Evolutionary conservation across 1,284 basidiomycete species (phyloP), one percentile per base, ranked within the genome.

Genomic region (Kalmanozyma brasiliensis): DNA sequence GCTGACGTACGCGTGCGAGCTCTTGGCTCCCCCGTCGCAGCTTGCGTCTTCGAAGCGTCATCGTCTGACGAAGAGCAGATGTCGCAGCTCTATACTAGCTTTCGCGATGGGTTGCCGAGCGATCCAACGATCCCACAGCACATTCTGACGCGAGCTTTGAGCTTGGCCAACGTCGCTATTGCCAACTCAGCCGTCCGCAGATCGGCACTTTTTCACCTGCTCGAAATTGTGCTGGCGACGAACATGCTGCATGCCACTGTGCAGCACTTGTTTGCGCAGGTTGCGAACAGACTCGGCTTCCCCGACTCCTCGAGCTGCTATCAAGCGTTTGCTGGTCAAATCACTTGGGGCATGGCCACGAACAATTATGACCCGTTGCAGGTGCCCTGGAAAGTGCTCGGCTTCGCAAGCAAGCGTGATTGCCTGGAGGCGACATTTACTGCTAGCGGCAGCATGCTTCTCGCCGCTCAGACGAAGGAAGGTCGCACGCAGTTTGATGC

Each of bases 1-100:
- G 81, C 84, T 40, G 94, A 98, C 80, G 88, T 91, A n/a, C 88
- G 93, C 22, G 89, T 96, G 30, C 89, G 94, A 7, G 90, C 93
- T 72, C 88, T 91, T 20, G 87, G 87, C 1, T 89, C 91, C 1
- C 83, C 86, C 3, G 85, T 88, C 7, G 87, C 87, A 26, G 87
- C 91, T 3, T 84, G 84, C 4, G 81, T 92, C 19, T 89, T 82
- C 51, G 69, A 76, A 2, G 36, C 60, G 10, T 43, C 55, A 9
- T 35, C 56, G n/a, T 17, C 36, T 17, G 57, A 60, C 17, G 56
- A 55, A 16, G 23, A 51, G 5, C 42, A 56, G 9, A 40, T 57
- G 13, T 43, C 67, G 4, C 23, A 40, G 11, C 62, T 82, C 7
- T 73, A 74, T 51, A 44, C 38, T 29, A 40, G 45, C 14, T 60